Evolutionary conservation across 2,329 filamentous ascomycete species (phyloP).

Genomic region (Bipolaris oryzae): DNA sequence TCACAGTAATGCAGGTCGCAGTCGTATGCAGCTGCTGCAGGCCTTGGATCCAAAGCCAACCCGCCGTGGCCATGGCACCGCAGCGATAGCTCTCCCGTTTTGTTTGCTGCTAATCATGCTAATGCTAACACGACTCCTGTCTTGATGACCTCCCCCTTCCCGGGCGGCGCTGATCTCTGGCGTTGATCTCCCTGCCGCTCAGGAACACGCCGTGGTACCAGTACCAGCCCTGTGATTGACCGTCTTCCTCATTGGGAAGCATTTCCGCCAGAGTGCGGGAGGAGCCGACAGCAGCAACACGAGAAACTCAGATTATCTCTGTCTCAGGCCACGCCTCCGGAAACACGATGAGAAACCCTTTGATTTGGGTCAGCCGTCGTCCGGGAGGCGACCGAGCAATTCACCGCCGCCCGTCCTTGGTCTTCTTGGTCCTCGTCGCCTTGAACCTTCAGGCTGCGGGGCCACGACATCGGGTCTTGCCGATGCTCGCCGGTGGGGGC

Average conservation of each 20-base stretch:
- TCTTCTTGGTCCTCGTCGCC: background rate
- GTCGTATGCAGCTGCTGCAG: background rate
- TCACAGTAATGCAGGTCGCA: background rate
- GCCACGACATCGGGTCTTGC: background rate
- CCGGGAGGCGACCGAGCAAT: constrained; percentile 4
- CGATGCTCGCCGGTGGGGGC: constrained; percentile 8
- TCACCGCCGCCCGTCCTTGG: constrained; percentile 1
- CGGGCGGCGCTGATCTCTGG: constrained; percentile 13
- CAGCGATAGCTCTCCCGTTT: background rate
- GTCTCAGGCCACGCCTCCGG: background rate
- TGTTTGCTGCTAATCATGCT: too few relatives aligned
- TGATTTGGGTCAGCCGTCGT: too few relatives aligned
- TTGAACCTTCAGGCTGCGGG: background rate
- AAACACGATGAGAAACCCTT: background rate
- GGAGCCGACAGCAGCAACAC: constrained; percentile 8
- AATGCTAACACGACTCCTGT: too few relatives aligned
- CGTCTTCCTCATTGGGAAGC: constrained; percentile 4
- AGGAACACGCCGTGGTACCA: constrained; percentile 9
- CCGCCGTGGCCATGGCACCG: background rate
- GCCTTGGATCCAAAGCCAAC: background rate
- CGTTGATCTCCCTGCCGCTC: constrained; percentile 13
- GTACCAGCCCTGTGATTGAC: background rate
- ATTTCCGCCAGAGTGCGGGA: constrained; percentile 8
- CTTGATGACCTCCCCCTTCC: constrained; percentile 5
- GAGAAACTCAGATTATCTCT: background rate